Evolutionary conservation across 2,329 filamentous ascomycete species (phyloP), one percentile per base, ranked within the genome.

Genomic region (Colletotrichum sp.): DNA sequence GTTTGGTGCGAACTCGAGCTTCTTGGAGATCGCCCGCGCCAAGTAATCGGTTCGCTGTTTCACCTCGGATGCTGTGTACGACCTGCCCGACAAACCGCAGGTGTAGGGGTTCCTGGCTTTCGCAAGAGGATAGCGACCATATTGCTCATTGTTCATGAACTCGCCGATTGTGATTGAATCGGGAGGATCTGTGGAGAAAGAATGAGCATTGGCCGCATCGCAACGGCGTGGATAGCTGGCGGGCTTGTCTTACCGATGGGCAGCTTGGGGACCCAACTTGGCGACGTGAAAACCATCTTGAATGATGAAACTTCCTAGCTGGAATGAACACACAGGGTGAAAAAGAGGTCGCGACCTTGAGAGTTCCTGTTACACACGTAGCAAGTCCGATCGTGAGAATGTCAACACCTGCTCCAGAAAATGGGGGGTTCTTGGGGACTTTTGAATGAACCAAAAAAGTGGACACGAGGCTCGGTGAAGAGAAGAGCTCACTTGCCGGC

Each of bases 91-190:
- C 36, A 96, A 77, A 21, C 94, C 95, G 79, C 94, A 96, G 38
- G 93, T 95, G 83, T 93, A 97, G 1, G 94, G 93, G 69, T 93
- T 89, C 59, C 86, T 86, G 24, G 94, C 93, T 75, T 90, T 86
- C 36, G 88, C 87, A 12, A 94, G 83, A 12, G 94, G 88, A 66
- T 86, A 83, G 61, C 94, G 90, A 43, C 94, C 94, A 79, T 94
- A 90, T 59, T 88, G 84, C 78, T 96, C 94, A 78, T 92, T 90
- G 74, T 92, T 89, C 86, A 97, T 92, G 83, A 97, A 97, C 66
- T 96, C 91, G 76, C 89, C 89, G 72, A 97, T 88, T 7, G 94
- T 88, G 77, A 97, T 88, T 34, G 91, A 91, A 82, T 97, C 94
- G 18, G 94, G 94, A 12, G 93, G 87, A 38, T 92, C 89, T 83